Conservation (phyloP, 352 stramenopile genomes). For the Pythium chondricola region DNA sequence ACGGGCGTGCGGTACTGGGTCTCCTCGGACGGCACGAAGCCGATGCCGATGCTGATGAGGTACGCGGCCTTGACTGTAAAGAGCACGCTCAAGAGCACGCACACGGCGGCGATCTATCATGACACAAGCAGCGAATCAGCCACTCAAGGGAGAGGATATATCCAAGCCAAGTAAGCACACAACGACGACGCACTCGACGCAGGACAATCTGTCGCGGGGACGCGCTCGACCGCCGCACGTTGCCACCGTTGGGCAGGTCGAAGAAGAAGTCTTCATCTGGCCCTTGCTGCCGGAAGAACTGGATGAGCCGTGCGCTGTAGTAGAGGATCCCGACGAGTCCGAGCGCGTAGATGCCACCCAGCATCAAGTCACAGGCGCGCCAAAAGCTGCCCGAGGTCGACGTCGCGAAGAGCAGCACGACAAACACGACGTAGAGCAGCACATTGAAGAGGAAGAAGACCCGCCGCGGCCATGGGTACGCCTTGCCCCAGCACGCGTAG, state of each 20-base stretch:
- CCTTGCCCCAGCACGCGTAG: constrained; percentile 74
- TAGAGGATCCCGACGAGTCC: constrained; percentile 68
- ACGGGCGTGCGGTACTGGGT: constrained; percentile 52
- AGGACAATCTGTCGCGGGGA: constrained; percentile 62
- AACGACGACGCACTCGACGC: constrained; percentile 35
- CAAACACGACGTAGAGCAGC: constrained; percentile 55
- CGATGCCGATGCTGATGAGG: constrained; percentile 61
- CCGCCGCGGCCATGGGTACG: constrained; percentile 61
- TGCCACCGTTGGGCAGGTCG: constrained; percentile 37
- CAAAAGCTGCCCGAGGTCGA: constrained; percentile 46
- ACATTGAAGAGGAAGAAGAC: constrained; percentile 79
- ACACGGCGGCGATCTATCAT: constrained; percentile 65
- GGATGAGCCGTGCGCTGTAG: constrained; percentile 73
- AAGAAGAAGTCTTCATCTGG: constrained; percentile 82
- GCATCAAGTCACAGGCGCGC: constrained; percentile 60
- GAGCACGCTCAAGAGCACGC: constrained; percentile 59
- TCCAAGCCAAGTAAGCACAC: not conserved
- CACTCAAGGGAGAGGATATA: too few relatives aligned
- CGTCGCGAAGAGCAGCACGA: constrained; percentile 36
- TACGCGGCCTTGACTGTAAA: constrained; percentile 66
- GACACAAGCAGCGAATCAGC: not conserved
- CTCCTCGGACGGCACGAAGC: constrained; percentile 53
- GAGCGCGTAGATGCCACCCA: constrained; percentile 55
- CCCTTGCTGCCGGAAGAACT: constrained; percentile 73
- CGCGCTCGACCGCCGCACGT: constrained; percentile 13